These are phyloP conservation scores for Candida patagonica DNA, from an alignment of 805 yeast genomes.

Conservation along the genomic window DNA sequence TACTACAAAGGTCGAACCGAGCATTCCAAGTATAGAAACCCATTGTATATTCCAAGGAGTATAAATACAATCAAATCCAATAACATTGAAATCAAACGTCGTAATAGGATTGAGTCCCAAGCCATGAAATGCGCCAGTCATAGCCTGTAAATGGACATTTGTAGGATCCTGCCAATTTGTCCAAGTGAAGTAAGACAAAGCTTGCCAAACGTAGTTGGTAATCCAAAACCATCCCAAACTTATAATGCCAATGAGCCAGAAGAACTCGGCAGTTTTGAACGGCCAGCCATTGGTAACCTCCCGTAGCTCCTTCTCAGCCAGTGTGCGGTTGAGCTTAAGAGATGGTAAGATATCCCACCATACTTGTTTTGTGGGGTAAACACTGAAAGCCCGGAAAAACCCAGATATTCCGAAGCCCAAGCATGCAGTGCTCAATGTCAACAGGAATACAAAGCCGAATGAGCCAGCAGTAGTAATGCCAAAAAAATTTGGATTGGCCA, in stretches of 20 bases:
- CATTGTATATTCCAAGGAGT: conserved; percentile 46
- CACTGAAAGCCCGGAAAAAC: conserved; percentile 41
- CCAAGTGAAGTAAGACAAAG: conserved; percentile 47
- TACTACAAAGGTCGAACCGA: conserved; percentile 17
- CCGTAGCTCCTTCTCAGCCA: conserved; percentile 25
- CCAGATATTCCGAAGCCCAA: conserved; percentile 42
- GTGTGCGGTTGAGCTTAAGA: conserved; percentile 33
- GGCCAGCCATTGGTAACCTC: conserved; percentile 41
- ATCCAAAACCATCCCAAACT: conserved; percentile 46
- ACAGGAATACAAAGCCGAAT: conserved; percentile 35
- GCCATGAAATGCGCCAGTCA: conserved; percentile 36
- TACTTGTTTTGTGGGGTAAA: conserved; percentile 31
- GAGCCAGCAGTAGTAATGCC: conserved; percentile 15
- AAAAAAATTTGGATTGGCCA: conserved; percentile 16
- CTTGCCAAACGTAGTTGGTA: conserved; percentile 52
- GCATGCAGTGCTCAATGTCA: conserved; percentile 37
- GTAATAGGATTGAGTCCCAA: conserved; percentile 36
- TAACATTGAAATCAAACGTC: conserved; percentile 35
- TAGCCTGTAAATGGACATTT: conserved; percentile 39
- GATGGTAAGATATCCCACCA: conserved; percentile 50
- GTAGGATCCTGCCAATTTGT: conserved; percentile 50
- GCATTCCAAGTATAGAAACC: conserved; percentile 16
- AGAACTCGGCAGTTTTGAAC: conserved; percentile 40
- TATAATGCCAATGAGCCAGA: conserved; percentile 29
- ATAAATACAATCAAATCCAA: conserved; percentile 34